Conservation (phyloP, 2,329 filamentous ascomycete genomes). For the Fusarium chlamydosporum region DNA sequence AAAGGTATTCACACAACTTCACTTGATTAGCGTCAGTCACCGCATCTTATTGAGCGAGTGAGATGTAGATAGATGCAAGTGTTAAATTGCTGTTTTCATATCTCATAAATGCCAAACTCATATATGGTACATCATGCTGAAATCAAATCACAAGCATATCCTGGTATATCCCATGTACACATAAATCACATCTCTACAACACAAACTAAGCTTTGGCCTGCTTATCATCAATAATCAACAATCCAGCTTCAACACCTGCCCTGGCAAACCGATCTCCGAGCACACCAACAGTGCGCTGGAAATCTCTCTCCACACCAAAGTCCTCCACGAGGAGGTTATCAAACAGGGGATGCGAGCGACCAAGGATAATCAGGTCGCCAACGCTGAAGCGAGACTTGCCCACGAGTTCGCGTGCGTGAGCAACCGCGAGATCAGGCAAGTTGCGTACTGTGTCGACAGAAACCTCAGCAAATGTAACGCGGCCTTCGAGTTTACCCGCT, state of each 20-base stretch:
- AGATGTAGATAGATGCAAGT: no score
- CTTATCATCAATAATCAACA: slow-evolving; percentile 50
- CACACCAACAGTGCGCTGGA: slow-evolving; percentile 49
- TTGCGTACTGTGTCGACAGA: slow-evolving; percentile 45
- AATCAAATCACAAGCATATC: background rate
- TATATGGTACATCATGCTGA: slow-evolving; percentile 1
- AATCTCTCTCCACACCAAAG: slow-evolving; percentile 48
- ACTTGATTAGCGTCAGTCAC: no score
- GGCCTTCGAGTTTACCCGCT: slow-evolving; percentile 33
- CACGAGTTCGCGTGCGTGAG: slow-evolving; percentile 40
- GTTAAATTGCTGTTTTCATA: background rate
- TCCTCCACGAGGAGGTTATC: slow-evolving; percentile 37
- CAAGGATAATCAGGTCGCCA: slow-evolving; percentile 49
- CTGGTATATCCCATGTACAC: background rate
- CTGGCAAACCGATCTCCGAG: slow-evolving; percentile 48
- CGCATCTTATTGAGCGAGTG: accelerated
- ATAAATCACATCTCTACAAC: background rate
- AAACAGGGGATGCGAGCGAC: slow-evolving; percentile 42
- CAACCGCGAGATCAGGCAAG: slow-evolving; percentile 47
- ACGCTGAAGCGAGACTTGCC: slow-evolving; percentile 47
- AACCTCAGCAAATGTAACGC: slow-evolving; percentile 45
- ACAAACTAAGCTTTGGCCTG: slow-evolving; percentile 5
- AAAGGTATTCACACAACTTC: background rate
- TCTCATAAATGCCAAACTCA: slow-evolving; percentile 8
- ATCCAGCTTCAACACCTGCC: slow-evolving; percentile 50